Evolutionary conservation across 1,284 basidiomycete species (phyloP).

Genomic region (Lentinula novae-zelandiae): DNA sequence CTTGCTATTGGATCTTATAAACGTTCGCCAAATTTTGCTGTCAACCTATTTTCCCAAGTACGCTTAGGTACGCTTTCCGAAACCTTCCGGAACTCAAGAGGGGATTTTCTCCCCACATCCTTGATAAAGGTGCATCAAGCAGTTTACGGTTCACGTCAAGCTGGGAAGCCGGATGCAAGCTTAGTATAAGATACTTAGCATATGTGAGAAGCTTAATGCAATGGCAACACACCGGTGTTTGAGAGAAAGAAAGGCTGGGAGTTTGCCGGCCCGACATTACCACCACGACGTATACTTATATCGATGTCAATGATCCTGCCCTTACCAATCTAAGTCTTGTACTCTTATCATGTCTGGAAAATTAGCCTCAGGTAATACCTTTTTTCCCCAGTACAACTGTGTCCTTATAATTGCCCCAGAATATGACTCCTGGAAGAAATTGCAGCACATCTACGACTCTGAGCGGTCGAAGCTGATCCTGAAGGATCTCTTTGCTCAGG

Average conservation of each 20-base stretch:
- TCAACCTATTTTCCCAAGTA: neutral
- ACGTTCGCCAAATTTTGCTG: neutral
- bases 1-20: too few species aligned
- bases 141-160: neutral
- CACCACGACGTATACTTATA: neutral
- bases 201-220: too few species aligned
- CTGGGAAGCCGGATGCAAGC: neutral
- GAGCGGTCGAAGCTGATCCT: slow-evolving; percentile 78
- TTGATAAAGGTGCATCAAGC: neutral
- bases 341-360: slow-evolving; percentile 44
- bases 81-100: neutral
- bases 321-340: slow-evolving; percentile 5
- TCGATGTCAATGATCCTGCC: neutral
- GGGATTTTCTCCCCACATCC: neutral
- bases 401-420: slow-evolving; percentile 40
- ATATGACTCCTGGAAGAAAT: slow-evolving; percentile 88
- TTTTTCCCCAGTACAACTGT: neutral
- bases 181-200: neutral
- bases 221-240: neutral
- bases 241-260: neutral
- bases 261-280: neutral
- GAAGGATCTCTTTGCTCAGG: slow-evolving; percentile 87
- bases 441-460: slow-evolving; percentile 80
- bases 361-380: slow-evolving; percentile 43
- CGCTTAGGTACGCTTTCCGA: too few species aligned